Conservation (phyloP, 2,329 filamentous ascomycete species). For the Thelonectria olida region DNA sequence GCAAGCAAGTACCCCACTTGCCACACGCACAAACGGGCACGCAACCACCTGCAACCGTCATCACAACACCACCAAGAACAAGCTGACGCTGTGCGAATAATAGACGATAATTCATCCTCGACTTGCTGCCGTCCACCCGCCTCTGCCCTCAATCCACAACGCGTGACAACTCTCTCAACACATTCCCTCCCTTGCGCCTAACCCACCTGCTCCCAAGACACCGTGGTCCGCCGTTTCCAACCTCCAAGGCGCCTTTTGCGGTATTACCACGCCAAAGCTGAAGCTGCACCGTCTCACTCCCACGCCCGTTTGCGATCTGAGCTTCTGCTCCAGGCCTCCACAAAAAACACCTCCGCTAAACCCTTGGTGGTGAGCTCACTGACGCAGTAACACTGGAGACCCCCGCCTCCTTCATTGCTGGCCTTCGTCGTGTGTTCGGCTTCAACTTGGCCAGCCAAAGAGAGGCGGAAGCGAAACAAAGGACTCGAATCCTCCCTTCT, state of each 20-base stretch:
- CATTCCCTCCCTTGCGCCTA: too few species aligned
- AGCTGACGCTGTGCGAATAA: too few species aligned
- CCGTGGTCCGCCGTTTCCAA: too few species aligned
- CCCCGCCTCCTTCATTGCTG: background rate
- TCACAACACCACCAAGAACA: too few species aligned
- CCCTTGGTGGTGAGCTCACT: slow-evolving; percentile 33
- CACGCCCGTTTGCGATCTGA: slow-evolving; percentile 30
- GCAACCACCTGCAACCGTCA: background rate
- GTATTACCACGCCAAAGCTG: slow-evolving; percentile 6
- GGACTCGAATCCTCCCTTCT: slow-evolving; percentile 32
- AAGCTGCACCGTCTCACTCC: slow-evolving; percentile 31
- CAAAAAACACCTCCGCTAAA: slow-evolving; percentile 11
- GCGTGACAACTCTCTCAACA: background rate
- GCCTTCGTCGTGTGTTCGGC: background rate
- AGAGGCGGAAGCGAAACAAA: slow-evolving; percentile 23
- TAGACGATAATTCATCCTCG: too few species aligned
- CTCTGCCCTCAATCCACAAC: too few species aligned
- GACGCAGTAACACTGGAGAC: slow-evolving; percentile 14
- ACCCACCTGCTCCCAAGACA: too few species aligned
- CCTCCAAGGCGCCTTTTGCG: background rate
- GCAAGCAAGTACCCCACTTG: background rate
- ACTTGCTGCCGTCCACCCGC: too few species aligned
- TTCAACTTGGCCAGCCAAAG: slow-evolving; percentile 14
- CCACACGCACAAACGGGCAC: background rate
- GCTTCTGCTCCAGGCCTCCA: slow-evolving; percentile 14